A percentile compares a stretch with the other conserved stretches of the same genome.
Conservation (phyloP, 2,329 filamentous ascomycete species). For the Colletotrichum shisoi region DNA sequence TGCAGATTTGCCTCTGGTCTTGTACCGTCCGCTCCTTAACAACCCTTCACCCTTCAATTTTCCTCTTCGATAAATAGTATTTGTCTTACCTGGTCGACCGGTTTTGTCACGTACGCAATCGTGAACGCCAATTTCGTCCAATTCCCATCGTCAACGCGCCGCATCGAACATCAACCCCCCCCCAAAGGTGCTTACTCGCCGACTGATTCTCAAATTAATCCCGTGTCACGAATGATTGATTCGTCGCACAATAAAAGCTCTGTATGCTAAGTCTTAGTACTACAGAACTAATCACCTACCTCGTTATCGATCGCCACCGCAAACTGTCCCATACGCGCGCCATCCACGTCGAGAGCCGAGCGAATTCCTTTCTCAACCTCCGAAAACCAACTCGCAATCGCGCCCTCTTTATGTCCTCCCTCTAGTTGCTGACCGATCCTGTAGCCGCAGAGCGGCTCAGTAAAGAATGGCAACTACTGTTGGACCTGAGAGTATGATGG, state of each 20-base stretch:
- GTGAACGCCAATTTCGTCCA: constrained; percentile 38
- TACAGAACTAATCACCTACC: constrained; percentile 31
- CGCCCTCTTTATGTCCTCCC: constrained; percentile 52
- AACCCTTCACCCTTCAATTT: constrained; percentile 36
- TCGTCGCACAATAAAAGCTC: neutral
- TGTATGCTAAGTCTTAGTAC: constrained; percentile 22
- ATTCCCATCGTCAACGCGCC: constrained; percentile 37
- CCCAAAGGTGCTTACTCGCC: constrained; percentile 18
- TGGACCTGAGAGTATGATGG: constrained; percentile 50
- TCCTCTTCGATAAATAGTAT: constrained; percentile 39
- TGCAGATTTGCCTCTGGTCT: constrained; percentile 63
- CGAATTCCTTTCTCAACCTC: constrained; percentile 19
- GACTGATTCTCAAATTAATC: neutral
- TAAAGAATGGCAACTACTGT: constrained; percentile 54
- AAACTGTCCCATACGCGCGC: constrained; percentile 21
- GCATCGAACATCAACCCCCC: constrained; percentile 20
- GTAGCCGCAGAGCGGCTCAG: constrained; percentile 60
- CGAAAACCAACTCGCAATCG: constrained; percentile 39
- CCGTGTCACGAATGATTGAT: neutral
- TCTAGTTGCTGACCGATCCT: constrained; percentile 54
- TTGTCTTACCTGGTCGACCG: constrained; percentile 42
- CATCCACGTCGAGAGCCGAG: constrained; percentile 30
- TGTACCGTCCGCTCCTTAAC: constrained; percentile 46
- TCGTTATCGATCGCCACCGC: constrained; percentile 23
- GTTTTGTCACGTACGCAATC: constrained; percentile 30